Evolutionary conservation across 2,329 filamentous ascomycete species (phyloP).

Genomic region (Seiridium unicorne): DNA sequence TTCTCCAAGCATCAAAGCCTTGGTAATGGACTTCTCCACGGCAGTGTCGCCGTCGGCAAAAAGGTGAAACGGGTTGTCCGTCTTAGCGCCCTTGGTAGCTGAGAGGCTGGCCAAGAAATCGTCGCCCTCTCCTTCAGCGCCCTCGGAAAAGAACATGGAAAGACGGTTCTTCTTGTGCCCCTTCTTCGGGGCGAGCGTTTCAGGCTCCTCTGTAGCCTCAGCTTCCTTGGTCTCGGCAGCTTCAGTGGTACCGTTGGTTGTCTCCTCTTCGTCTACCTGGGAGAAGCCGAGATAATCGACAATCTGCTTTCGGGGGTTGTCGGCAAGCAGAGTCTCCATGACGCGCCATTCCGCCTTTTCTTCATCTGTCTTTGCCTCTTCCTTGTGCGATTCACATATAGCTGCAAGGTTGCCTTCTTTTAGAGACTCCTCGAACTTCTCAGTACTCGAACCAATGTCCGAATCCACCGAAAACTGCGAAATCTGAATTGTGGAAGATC

Average conservation of each 20-base stretch:
- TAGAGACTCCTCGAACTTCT: constrained; percentile 83
- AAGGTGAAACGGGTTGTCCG: constrained; percentile 90
- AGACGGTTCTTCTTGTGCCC: constrained; percentile 58
- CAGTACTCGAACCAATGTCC: constrained; percentile 77
- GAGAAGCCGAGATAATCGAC: constrained; percentile 88
- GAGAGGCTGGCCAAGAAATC: constrained; percentile 84
- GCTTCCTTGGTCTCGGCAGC: constrained; percentile 31
- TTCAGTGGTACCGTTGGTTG: constrained; percentile 46
- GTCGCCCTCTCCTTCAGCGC: constrained; percentile 66
- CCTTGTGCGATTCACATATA: constrained; percentile 79
- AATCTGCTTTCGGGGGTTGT: constrained; percentile 82
- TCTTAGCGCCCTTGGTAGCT: constrained; percentile 87
- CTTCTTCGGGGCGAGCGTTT: constrained; percentile 41
- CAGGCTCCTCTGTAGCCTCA: constrained; percentile 36
- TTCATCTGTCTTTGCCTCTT: constrained; percentile 75
- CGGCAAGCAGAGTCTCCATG: constrained; percentile 81
- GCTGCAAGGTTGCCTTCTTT: constrained; percentile 71
- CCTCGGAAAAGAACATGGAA: constrained; percentile 79
- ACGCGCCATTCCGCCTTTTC: constrained; percentile 97
- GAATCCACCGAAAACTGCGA: constrained; percentile 87
- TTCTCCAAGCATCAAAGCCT: constrained; percentile 82
- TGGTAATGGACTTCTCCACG: constrained; percentile 83
- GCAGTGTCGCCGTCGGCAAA: constrained; percentile 80
- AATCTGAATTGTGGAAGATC: constrained; percentile 76
- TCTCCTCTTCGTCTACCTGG: constrained; percentile 57